Conservation (phyloP, 768 basidiomycete genomes). For the Russula griseocarnosa region DNA sequence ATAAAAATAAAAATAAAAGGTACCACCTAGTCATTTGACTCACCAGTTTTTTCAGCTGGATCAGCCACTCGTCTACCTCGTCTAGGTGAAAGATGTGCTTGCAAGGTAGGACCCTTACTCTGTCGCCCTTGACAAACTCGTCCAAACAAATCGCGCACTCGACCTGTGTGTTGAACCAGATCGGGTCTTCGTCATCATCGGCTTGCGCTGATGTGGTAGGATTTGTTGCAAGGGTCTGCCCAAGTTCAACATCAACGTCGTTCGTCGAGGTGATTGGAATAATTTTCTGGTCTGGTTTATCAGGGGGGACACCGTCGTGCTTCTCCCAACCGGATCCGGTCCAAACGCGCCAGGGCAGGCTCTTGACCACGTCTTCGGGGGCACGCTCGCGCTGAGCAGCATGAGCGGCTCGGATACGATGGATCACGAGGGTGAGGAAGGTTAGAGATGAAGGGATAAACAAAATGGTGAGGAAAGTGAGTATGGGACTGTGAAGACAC, state of each 20-base stretch:
- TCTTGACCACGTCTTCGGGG: slow-evolving; percentile 72
- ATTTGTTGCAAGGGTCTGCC: slow-evolving; percentile 16
- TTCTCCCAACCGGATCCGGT: slow-evolving; percentile 79
- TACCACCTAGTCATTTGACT: slow-evolving; percentile 34
- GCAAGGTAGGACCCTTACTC: slow-evolving; percentile 88
- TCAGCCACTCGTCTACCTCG: slow-evolving; percentile 91
- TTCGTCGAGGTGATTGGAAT: slow-evolving; percentile 7
- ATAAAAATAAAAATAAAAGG: slow-evolving; percentile 19
- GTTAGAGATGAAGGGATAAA: slow-evolving; percentile 88
- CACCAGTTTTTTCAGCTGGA: slow-evolving; percentile 89
- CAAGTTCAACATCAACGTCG: slow-evolving; percentile 25
- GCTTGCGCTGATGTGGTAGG: slow-evolving; percentile 28
- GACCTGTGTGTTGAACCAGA: slow-evolving; percentile 76
- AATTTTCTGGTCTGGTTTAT: background rate
- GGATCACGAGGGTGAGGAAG: slow-evolving; percentile 82
- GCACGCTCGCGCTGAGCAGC: slow-evolving; percentile 82
- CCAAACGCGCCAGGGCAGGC: slow-evolving; percentile 81
- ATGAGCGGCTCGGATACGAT: slow-evolving; percentile 78
- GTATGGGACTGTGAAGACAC: slow-evolving; percentile 56
- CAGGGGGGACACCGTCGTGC: slow-evolving; percentile 43
- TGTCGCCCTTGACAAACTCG: slow-evolving; percentile 81
- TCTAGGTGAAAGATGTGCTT: slow-evolving; percentile 92
- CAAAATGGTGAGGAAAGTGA: slow-evolving; percentile 83
- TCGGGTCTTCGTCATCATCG: slow-evolving; percentile 40
- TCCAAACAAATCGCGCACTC: slow-evolving; percentile 95